These are phyloP conservation scores for Alternaria metachromatica DNA, from an alignment of 2,329 filamentous ascomycete species.

Conservation along the genomic window DNA sequence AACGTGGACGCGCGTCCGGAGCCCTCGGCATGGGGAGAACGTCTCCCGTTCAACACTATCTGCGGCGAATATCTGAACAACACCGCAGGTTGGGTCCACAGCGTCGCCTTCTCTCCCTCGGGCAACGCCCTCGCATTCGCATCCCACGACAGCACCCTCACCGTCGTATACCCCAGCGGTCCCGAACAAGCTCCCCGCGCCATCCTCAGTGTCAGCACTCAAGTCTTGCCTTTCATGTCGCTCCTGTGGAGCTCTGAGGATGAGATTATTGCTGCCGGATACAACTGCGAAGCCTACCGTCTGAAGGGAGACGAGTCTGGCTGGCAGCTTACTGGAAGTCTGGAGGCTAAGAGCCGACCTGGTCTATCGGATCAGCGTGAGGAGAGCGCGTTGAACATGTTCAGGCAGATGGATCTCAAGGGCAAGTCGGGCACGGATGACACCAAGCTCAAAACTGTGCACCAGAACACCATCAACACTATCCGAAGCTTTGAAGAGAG, in stretches of 20 bases:
- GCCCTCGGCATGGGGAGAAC: slow-evolving; percentile 89
- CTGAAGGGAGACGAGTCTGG: slow-evolving; percentile 79
- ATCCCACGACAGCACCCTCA: slow-evolving; percentile 94
- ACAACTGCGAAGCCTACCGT: slow-evolving; percentile 87
- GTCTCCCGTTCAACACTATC: slow-evolving; percentile 96
- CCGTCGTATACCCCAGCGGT: slow-evolving; percentile 90
- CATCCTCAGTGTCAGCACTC: slow-evolving; percentile 88
- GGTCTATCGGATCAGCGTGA: slow-evolving; percentile 71
- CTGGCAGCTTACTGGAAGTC: slow-evolving; percentile 82
- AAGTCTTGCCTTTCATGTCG: slow-evolving; percentile 89
- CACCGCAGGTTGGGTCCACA: slow-evolving; percentile 95
- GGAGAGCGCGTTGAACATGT: slow-evolving; percentile 97
- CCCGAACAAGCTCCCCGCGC: slow-evolving; percentile 90
- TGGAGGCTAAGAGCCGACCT: slow-evolving; percentile 74
- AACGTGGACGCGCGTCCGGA: slow-evolving; percentile 86
- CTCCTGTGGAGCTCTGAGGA: slow-evolving; percentile 90
- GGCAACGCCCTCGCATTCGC: slow-evolving; percentile 94
- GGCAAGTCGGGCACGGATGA: slow-evolving; percentile 79
- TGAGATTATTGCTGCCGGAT: slow-evolving; percentile 94
- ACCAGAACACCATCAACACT: slow-evolving; percentile 94
- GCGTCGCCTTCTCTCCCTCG: slow-evolving; percentile 88
- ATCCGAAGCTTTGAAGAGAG: slow-evolving; percentile 76
- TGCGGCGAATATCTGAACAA: slow-evolving; percentile 97
- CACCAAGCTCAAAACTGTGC: slow-evolving; percentile 91
- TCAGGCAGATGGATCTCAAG: slow-evolving; percentile 97